These are phyloP conservation scores for Ampelomyces quisqualis DNA, from an alignment of 2,329 filamentous ascomycete genomes.

Conservation along the genomic window DNA sequence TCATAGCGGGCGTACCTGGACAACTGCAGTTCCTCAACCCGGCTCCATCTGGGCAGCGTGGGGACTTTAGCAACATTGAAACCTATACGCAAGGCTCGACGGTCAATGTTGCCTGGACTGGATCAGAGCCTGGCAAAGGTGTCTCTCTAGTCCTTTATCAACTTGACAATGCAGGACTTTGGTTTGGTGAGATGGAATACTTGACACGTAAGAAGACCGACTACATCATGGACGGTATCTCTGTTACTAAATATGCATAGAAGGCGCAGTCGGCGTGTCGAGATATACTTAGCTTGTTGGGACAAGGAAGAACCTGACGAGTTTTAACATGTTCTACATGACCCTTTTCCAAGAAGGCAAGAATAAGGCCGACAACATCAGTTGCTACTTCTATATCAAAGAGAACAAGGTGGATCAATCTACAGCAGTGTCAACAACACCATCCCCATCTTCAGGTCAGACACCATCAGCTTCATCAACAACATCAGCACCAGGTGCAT, in stretches of 20 bases:
- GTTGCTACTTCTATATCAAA: slow-evolving; percentile 7
- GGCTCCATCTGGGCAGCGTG: not conserved
- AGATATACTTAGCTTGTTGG: slow-evolving; percentile 8
- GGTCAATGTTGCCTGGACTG: slow-evolving; percentile 3
- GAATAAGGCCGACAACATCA: not conserved
- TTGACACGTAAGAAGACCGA: slow-evolving; percentile 2
- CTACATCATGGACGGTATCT: not conserved
- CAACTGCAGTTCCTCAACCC: slow-evolving; percentile 7
- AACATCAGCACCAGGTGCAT: no score
- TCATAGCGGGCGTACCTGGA: not conserved
- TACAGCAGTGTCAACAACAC: not conserved
- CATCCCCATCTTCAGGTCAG: not conserved
- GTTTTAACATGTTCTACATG: slow-evolving; percentile 9
- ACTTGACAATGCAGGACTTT: slow-evolving; percentile 1
- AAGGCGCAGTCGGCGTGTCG: slow-evolving; percentile 1
- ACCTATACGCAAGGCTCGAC: slow-evolving; percentile 1
- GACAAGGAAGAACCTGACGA: slow-evolving; percentile 7
- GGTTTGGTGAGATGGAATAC: slow-evolving; percentile 5
- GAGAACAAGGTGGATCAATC: not conserved
- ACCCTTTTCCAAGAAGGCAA: slow-evolving; percentile 8
- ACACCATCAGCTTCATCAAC: no score
- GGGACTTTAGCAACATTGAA: not conserved
- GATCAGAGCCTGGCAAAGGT: not conserved
- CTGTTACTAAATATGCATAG: not conserved
- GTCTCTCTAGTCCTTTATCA: slow-evolving; percentile 8